Percentiles rank a stretch among this genome's conserved stretches.
These are phyloP conservation scores for Crithidia fasciculata DNA, from an alignment of 208 protist species.

Conservation along the genomic window DNA sequence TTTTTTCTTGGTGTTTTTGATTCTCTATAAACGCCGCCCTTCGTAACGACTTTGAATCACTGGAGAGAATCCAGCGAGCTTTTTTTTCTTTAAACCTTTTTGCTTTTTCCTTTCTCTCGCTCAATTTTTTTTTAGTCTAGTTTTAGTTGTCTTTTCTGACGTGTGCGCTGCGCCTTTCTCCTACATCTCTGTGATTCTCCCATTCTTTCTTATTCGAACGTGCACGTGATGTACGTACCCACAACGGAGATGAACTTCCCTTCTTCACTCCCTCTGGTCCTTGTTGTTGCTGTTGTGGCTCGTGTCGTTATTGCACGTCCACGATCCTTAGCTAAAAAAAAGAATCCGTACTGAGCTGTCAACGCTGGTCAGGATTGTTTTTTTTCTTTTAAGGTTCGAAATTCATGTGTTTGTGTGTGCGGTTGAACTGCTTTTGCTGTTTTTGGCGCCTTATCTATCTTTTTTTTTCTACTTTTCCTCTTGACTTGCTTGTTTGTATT, in stretches of 20 bases:
- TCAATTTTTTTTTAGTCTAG: background rate
- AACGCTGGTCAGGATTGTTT: background rate
- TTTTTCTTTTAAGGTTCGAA: slow-evolving; percentile 9
- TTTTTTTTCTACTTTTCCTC: slow-evolving; percentile 11
- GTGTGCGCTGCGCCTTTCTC: background rate
- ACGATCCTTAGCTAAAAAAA: no score
- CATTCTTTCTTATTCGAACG: slow-evolving; percentile 7
- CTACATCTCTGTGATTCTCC: no score
- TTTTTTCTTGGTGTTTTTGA: slow-evolving; percentile 1
- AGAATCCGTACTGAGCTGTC: no score
- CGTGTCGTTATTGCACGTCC: no score
- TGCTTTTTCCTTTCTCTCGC: background rate
- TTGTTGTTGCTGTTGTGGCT: no score
- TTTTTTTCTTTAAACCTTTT: slow-evolving; percentile 5
- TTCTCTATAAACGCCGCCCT: background rate
- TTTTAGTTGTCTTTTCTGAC: background rate
- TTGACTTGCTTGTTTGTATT: background rate
- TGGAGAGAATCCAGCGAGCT: background rate
- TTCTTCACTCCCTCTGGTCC: no score
- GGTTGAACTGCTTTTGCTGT: background rate
- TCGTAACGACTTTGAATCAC: background rate
- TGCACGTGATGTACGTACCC: no score
- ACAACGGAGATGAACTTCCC: no score
- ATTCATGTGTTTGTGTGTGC: slow-evolving; percentile 1
- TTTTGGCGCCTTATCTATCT: background rate